Percentiles rank a stretch among this genome's conserved stretches.
Evolutionary conservation across 2,329 filamentous ascomycete species (phyloP).

Genomic region (Botryosphaeria agaves): DNA sequence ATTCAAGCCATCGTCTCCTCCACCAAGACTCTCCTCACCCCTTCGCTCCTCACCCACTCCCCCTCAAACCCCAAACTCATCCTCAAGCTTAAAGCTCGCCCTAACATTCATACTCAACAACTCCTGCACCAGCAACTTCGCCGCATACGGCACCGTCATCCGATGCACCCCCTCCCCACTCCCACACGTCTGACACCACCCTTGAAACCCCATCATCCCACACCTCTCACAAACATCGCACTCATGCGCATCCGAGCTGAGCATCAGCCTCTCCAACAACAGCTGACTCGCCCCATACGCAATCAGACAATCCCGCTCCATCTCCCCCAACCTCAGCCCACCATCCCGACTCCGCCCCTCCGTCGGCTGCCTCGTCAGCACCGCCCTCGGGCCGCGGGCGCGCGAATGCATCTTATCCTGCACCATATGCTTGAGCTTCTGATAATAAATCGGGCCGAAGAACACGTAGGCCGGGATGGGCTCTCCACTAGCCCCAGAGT

Average conservation of each 20-base stretch:
- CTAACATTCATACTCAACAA: slow-evolving; percentile 98
- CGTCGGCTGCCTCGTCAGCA: slow-evolving; percentile 86
- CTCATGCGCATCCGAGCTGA: slow-evolving; percentile 75
- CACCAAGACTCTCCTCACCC: too few species aligned
- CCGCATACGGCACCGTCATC: slow-evolving; percentile 96
- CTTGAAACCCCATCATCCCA: slow-evolving; percentile 87
- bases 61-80: slow-evolving; percentile 58
- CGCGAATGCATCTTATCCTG: slow-evolving; percentile 99
- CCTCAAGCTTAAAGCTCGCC: slow-evolving; percentile 73
- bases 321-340: slow-evolving; percentile 85
- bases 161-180: slow-evolving; percentile 68
- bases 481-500: slow-evolving; percentile 87
- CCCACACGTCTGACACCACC: slow-evolving; percentile 87
- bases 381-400: slow-evolving; percentile 73
- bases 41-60: neutral
- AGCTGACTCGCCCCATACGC: slow-evolving; percentile 91
- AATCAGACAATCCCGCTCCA: slow-evolving; percentile 97
- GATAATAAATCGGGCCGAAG: slow-evolving; percentile 97
- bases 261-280: slow-evolving; percentile 83
- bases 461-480: slow-evolving; percentile 91
- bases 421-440: slow-evolving; percentile 99
- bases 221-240: slow-evolving; percentile 91
- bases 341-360: slow-evolving; percentile 88
- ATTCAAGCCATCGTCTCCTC: too few species aligned
- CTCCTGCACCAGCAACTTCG: slow-evolving; percentile 91